Conservation (phyloP, 257 asterid genomes). For the Solanum paucissectum region DNA sequence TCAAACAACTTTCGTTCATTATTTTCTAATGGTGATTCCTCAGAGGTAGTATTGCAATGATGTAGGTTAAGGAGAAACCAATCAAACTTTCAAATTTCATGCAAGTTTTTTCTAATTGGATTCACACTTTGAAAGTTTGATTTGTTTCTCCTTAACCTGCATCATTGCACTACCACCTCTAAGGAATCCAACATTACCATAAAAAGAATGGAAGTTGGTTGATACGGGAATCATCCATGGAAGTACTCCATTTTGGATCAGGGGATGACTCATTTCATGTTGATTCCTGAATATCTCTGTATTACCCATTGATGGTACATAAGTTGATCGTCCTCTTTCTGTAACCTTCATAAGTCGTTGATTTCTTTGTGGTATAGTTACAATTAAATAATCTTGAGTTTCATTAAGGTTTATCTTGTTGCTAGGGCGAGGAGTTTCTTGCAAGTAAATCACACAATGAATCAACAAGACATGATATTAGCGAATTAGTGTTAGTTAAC, state of each 20-base stretch:
- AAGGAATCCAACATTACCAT: slow-evolving; percentile 1
- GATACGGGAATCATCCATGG: neutral
- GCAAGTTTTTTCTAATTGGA: too few species aligned
- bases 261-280: neutral
- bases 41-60: neutral
- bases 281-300: slow-evolving; percentile 5
- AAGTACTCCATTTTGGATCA: neutral
- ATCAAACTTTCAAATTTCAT: too few species aligned
- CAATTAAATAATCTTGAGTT: slow-evolving; percentile 6
- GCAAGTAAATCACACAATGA: slow-evolving; percentile 20
- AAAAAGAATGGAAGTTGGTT: slow-evolving; percentile 9
- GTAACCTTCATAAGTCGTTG: neutral
- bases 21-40: slow-evolving; percentile 3
- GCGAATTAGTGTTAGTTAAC: neutral
- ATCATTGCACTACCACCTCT: neutral
- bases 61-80: slow-evolving; percentile 2
- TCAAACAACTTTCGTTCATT: slow-evolving; percentile 9
- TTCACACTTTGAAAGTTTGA: slow-evolving; percentile 9
- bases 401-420: neutral
- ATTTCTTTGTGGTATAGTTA: neutral
- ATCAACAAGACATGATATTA: neutral
- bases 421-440: slow-evolving; percentile 3
- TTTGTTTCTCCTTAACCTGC: slow-evolving; percentile 10
- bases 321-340: neutral
- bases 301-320: neutral